Conservation (phyloP, 345 rosid genomes). For the Rhodamnia argentea region DNA sequence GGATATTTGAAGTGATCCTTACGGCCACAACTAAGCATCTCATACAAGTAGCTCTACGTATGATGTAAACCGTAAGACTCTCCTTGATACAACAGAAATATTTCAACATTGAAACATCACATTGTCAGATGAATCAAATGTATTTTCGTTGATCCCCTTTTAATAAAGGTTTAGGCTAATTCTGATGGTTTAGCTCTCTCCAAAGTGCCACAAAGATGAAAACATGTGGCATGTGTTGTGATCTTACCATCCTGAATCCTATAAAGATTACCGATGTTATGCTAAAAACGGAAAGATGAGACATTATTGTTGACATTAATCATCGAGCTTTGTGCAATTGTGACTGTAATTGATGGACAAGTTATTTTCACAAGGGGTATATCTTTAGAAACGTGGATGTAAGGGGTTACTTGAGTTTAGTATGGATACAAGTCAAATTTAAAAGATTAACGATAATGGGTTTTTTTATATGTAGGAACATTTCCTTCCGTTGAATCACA, state of each 20-base stretch:
- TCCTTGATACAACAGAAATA: too few relatives aligned
- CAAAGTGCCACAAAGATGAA: too few relatives aligned
- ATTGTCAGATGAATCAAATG: too few relatives aligned
- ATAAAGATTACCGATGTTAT: accelerated
- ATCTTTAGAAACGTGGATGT: neutral
- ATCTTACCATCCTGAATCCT: neutral
- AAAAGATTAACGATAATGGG: accelerated
- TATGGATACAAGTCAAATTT: neutral
- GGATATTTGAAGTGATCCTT: too few relatives aligned
- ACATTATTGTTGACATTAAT: neutral
- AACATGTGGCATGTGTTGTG: neutral
- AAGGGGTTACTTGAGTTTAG: neutral
- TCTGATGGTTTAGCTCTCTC: too few relatives aligned
- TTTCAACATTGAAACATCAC: too few relatives aligned
- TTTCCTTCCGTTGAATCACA: neutral
- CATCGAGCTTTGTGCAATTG: accelerated
- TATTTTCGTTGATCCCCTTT: too few relatives aligned
- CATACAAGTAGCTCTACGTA: too few relatives aligned
- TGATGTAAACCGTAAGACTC: too few relatives aligned
- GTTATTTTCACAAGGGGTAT: neutral
- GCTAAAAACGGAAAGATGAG: neutral
- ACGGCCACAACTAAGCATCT: too few relatives aligned
- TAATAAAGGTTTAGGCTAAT: too few relatives aligned
- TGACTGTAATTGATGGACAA: neutral
- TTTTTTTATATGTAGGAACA: neutral